Conservation (phyloP, 208 protist genomes). For the Leishmania tropica region DNA sequence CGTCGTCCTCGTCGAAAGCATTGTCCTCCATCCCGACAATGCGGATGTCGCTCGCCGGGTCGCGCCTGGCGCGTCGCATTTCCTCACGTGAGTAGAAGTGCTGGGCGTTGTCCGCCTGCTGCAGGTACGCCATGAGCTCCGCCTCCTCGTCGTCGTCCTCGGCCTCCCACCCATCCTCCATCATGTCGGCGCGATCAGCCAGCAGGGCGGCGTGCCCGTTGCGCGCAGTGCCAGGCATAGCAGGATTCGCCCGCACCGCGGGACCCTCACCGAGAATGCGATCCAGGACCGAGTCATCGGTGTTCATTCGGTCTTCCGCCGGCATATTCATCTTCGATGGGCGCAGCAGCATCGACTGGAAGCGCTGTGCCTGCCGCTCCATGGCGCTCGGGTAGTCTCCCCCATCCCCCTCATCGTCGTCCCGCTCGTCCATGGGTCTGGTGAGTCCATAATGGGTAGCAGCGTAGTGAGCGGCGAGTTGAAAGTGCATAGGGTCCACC, state of each 20-base stretch:
- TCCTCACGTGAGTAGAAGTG: conserved; percentile 57
- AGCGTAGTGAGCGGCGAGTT: conserved; percentile 8
- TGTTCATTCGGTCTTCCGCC: neutral
- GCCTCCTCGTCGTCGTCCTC: conserved; percentile 47
- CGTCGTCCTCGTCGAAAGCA: conserved; percentile 33
- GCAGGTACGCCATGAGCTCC: conserved; percentile 83
- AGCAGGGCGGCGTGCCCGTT: neutral
- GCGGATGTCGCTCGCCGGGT: conserved; percentile 39
- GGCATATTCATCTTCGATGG: conserved; percentile 19
- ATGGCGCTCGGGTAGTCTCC: conserved; percentile 14
- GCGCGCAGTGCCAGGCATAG: neutral
- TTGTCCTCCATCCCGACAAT: conserved; percentile 31
- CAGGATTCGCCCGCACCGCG: neutral
- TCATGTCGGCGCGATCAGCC: conserved; percentile 33
- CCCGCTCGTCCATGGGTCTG: neutral
- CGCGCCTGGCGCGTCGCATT: conserved; percentile 41
- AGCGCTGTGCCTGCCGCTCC: conserved; percentile 11
- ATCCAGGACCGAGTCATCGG: conserved; percentile 24
- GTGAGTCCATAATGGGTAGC: neutral
- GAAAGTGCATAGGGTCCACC: neutral
- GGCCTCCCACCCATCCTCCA: conserved; percentile 55
- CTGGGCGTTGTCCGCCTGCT: conserved; percentile 62
- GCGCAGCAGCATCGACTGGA: conserved; percentile 21
- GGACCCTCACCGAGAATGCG: conserved; percentile 32
- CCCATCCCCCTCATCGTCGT: neutral